Conservation (phyloP, 371 early-diverging fungal genomes). For the Mortierella sp. region DNA sequence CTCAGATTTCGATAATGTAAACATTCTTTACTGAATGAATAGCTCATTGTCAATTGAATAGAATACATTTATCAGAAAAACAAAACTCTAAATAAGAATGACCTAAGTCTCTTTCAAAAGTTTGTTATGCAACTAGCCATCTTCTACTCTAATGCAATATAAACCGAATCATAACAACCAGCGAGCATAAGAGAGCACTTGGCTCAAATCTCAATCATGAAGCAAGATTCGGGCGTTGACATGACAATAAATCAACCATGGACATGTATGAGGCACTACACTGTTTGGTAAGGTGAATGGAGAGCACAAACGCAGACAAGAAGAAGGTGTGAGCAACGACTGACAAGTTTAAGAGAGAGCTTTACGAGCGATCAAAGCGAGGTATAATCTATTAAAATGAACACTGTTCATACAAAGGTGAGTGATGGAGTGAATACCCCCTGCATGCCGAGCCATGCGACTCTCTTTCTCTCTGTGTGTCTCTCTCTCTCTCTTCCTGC, state of each 20-base stretch:
- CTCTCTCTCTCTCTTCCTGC: background rate
- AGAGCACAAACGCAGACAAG: background rate
- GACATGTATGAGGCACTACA: background rate
- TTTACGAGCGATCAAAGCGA: background rate
- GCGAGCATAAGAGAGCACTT: background rate
- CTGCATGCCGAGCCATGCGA: background rate
- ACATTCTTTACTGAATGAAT: too few species aligned
- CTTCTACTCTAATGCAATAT: too few species aligned
- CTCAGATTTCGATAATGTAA: too few species aligned
- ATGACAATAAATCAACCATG: too few species aligned
- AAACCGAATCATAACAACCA: too few species aligned
- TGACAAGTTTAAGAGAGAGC: background rate
- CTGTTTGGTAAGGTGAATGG: background rate
- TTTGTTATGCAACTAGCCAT: too few species aligned
- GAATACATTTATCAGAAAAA: too few species aligned
- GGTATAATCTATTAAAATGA: background rate
- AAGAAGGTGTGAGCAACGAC: background rate
- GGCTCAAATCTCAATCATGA: constrained; percentile 1
- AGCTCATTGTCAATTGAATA: too few species aligned
- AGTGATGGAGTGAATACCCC: background rate
- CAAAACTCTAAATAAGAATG: too few species aligned
- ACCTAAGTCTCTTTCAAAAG: too few species aligned
- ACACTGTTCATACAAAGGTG: background rate
- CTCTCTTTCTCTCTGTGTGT: background rate
- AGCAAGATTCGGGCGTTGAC: background rate